Evolutionary conservation across 352 stramenopile species (phyloP), one percentile per base, ranked within the genome.

Genomic region (Aphanomyces stellatus): DNA sequence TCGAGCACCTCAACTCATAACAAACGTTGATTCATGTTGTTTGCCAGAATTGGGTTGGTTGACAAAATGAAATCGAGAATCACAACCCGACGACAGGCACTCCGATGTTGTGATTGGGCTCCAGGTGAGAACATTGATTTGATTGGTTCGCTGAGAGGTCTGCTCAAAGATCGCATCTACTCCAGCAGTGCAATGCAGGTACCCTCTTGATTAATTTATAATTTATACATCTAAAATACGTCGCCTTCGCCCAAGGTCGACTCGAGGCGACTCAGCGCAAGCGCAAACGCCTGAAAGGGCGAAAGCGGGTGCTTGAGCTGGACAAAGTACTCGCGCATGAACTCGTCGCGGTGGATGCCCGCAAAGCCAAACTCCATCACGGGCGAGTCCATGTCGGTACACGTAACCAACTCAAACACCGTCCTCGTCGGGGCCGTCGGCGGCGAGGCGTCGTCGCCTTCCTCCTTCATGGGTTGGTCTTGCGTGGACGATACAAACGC

Each of bases 231-330:
- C 13, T 19, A 46, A 46, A 46, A 2, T 46, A 46, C 37, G n/a
- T 46, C 37, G 37, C n/a, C 37, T 46, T 46, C 37, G n/a, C 37
- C 37, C 37, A 46, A 19, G n/a, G 37, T 51, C 19, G 41, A 19
- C 4, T 64, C 56, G 22, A 64, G 25, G 41, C 41, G 53, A 30
- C 56, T 64, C 22, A 64, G 22, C 7, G 56, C 56, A 28, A 64
- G 53, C 4, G 56, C 56, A 53, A 64, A 64, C 56, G 56, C 56
- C 6, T 53, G 56, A 7, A 64, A 10, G 4, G 56, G 22, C 10
- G 22, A 24, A 15, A 64, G 41, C 30, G 56, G 56, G 15, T 30
- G 41, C 11, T 7, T 30, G 30, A 49, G 51, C 19, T 64, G 25
- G n/a, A 64, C 10, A 28, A 51, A 30, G 41, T 53, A 64, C 7